Percentiles rank a stretch among this genome's conserved stretches.
Conservation (phyloP, 2,329 filamentous ascomycete genomes). For the Fusarium scirpi region DNA sequence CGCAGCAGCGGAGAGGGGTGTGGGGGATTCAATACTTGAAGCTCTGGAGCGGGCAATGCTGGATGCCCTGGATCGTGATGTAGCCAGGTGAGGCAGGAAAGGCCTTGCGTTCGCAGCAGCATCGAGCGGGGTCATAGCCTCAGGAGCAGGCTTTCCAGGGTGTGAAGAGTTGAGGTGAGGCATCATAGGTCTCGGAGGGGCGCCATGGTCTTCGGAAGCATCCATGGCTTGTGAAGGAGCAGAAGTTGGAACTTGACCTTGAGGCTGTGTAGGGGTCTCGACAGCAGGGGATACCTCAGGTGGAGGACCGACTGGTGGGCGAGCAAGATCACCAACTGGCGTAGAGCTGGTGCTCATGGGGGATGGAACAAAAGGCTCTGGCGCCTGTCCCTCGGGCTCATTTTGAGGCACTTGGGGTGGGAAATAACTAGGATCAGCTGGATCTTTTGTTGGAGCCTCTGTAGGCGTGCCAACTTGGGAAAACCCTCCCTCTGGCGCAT, state of each 20-base stretch:
- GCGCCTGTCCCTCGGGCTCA: conserved; percentile 21
- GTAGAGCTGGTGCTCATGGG: conserved; percentile 51
- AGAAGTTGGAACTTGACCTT: conserved; percentile 47
- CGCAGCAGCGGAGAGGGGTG: conserved; percentile 12
- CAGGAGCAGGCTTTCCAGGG: conserved; percentile 9
- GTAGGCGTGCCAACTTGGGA: conserved; percentile 45
- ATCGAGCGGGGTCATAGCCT: conserved; percentile 9
- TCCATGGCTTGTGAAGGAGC: conserved; percentile 44
- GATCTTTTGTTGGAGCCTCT: conserved; percentile 43
- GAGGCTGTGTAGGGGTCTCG: conserved; percentile 23
- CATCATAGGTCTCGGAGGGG: conserved; percentile 40
- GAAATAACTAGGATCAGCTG: conserved; percentile 52
- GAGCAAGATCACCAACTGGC: conserved; percentile 38
- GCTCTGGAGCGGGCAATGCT: not conserved
- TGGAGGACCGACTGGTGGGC: conserved; percentile 30
- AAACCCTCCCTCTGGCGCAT: conserved; percentile 60
- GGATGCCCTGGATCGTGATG: conserved; percentile 22
- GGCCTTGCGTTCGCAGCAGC: conserved; percentile 23
- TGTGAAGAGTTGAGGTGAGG: conserved; percentile 35
- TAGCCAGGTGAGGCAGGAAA: conserved; percentile 34
- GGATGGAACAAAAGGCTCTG: conserved; percentile 51
- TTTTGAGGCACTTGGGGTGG: conserved; percentile 45
- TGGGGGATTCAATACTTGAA: conserved; percentile 24
- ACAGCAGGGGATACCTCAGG: conserved; percentile 27
- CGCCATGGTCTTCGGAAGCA: not conserved